Evolutionary conservation across 2,329 filamentous ascomycete species (phyloP), one percentile per base, ranked within the genome.

Genomic region (Orbilia ellipsospora): DNA sequence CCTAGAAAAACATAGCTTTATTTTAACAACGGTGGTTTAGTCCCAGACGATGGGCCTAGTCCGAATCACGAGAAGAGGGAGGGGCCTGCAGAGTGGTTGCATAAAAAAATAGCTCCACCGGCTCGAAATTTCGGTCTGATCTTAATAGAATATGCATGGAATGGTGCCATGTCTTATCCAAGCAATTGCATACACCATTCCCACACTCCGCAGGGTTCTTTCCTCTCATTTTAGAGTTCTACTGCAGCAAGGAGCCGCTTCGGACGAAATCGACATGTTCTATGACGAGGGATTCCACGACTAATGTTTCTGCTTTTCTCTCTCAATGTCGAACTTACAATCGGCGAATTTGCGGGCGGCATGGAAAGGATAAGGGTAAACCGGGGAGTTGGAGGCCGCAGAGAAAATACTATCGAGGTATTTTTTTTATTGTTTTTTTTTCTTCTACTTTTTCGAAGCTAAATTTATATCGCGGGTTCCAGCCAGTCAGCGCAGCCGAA

Each of bases 301-400:
- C 5, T 36, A 36, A 36, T 36, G 3, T 36, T 36, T 36, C 31
- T 36, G 5, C 6, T 36, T 7, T 10, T 36, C 10, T 10, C 10
- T 36, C 10, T 36, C 5, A 36, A 36, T 42, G 48, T 66, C 50
- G 61, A 18, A 73, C 69, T 73, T 73, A 73, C 69, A 66, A 73
- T 73, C 55, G 69, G 69, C 56, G 55, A 36, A 62, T 73, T 67
- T 67, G 69, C 69, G 61, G 69, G 69, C 56, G 69, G 69, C 69
- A 73, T 73, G 62, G 69, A 44, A 48, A 73, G 50, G 50, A 51
- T 61, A 62, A 12, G 55, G 61, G 50, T 45, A 48, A 26, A 54
- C 18, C 59, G 23, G 52, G 40, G 52, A 36, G 31, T 36, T 61
- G 54, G 55, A 61, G 55, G 55, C 62, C 62, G 69, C 56, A 61